Evolutionary conservation across 306 rosid species (phyloP).

Genomic region (Canavalia ensiformis): DNA sequence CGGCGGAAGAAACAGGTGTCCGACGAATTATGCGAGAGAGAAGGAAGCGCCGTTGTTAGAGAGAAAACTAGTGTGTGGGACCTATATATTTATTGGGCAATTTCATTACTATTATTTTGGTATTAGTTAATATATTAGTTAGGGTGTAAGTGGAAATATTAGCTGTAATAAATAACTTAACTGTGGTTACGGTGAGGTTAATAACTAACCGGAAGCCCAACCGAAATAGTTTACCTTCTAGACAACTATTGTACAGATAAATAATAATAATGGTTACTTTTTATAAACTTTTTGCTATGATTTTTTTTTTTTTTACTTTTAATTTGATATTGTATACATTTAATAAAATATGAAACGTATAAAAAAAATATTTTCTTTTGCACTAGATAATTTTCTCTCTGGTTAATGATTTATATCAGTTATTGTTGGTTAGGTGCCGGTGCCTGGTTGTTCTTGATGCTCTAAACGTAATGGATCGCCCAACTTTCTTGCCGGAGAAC

Average conservation of each 20-base stretch:
- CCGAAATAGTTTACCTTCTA: neutral
- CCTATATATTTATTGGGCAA: neutral
- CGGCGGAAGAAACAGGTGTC: constrained; percentile 33
- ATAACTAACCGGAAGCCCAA: neutral
- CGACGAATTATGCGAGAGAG: constrained; percentile 5
- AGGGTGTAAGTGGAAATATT: neutral
- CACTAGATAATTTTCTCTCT: neutral
- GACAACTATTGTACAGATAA: too few relatives aligned
- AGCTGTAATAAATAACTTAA: constrained; percentile 30
- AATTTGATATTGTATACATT: neutral
- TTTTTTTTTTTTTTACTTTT: neutral
- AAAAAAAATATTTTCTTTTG: neutral
- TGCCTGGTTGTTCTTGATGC: neutral
- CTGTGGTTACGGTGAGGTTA: constrained; percentile 6
- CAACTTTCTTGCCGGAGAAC: too few relatives aligned
- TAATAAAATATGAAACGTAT: neutral
- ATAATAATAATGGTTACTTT: too few relatives aligned
- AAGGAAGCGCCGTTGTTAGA: neutral
- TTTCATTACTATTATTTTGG: neutral
- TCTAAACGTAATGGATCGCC: too few relatives aligned
- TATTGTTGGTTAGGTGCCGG: neutral
- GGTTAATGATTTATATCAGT: neutral
- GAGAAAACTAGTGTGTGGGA: constrained; percentile 14
- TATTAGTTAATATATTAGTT: neutral
- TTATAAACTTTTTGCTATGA: too few relatives aligned